phyloP scores from a whole-genome alignment of 176 grass and related monocot genomes.

The Aegilops tauschii region DNA sequence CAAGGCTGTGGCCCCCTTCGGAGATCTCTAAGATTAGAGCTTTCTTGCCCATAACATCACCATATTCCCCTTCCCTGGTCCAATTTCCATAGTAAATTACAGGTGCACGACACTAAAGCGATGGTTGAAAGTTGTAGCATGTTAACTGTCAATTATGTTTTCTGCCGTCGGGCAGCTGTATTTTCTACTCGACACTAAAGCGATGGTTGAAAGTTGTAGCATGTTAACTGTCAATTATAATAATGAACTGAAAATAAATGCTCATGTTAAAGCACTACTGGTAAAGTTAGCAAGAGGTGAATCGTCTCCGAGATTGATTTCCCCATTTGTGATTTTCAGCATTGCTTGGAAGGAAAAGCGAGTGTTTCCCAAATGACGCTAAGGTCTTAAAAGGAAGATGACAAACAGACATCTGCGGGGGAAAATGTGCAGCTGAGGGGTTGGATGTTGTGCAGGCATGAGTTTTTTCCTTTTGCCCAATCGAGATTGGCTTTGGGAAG shows the following conservation, averaged over 20 bases:
- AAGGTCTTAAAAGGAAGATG: neutral
- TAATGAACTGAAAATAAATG: neutral
- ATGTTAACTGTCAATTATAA: too few species aligned
- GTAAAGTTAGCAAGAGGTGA: neutral
- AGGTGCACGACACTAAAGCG: neutral
- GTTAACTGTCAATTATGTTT: neutral
- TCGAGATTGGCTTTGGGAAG: slow-evolving; percentile 38
- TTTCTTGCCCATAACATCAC: slow-evolving; percentile 16
- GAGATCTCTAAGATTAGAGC: slow-evolving; percentile 46
- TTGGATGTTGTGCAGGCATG: slow-evolving; percentile 34
- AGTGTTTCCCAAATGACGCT: slow-evolving; percentile 11
- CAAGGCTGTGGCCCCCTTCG: slow-evolving; percentile 31
- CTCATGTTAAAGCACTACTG: neutral
- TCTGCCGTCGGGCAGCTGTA: neutral
- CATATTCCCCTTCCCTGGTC: slow-evolving; percentile 24
- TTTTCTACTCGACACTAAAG: neutral
- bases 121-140: neutral
- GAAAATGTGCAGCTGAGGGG: neutral
- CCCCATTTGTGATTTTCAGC: slow-evolving; percentile 7
- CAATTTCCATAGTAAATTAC: slow-evolving; percentile 17
- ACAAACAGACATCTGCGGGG: slow-evolving; percentile 15
- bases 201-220: too few species aligned
- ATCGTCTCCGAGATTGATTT: neutral
- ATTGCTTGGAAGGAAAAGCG: slow-evolving; percentile 21
- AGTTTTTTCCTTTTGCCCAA: slow-evolving; percentile 27